Percentiles rank a stretch among this genome's conserved stretches.
phyloP scores from a whole-genome alignment of 345 rosid genomes.

The Gossypioides kirkii region DNA sequence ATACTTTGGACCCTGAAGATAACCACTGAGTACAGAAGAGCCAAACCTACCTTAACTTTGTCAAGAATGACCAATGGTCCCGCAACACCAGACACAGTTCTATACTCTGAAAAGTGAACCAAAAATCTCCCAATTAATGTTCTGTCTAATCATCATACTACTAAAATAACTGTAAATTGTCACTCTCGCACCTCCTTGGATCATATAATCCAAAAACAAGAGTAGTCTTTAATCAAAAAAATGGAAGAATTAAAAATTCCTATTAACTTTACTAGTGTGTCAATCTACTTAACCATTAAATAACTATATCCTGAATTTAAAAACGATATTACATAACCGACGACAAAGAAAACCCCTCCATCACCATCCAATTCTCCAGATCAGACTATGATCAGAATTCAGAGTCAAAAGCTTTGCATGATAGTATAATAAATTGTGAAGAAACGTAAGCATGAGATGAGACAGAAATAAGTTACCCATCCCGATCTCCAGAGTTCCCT shows the following conservation, averaged over 20 bases:
- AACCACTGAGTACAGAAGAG: background rate
- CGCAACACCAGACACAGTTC: conserved; percentile 92
- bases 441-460: background rate
- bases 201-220: background rate
- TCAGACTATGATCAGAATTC: background rate
- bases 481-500: conserved; percentile 71
- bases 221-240: background rate
- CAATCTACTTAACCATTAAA: background rate
- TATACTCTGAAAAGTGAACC: conserved; percentile 63
- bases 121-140: background rate
- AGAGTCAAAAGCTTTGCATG: background rate
- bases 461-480: conserved; percentile 52
- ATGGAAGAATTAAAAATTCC: background rate
- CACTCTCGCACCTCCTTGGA: background rate
- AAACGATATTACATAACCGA: background rate
- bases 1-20: background rate
- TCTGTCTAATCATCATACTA: conserved; percentile 8
- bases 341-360: background rate
- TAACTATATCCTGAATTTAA: background rate
- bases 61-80: conserved; percentile 92
- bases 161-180: conserved; percentile 4
- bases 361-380: background rate
- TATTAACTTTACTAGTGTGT: background rate
- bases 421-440: background rate
- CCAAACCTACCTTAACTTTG: conserved; percentile 65